These are phyloP conservation scores for Cryptosporidium bovis DNA, from an alignment of 169 alveolate genomes.

Conservation along the genomic window DNA sequence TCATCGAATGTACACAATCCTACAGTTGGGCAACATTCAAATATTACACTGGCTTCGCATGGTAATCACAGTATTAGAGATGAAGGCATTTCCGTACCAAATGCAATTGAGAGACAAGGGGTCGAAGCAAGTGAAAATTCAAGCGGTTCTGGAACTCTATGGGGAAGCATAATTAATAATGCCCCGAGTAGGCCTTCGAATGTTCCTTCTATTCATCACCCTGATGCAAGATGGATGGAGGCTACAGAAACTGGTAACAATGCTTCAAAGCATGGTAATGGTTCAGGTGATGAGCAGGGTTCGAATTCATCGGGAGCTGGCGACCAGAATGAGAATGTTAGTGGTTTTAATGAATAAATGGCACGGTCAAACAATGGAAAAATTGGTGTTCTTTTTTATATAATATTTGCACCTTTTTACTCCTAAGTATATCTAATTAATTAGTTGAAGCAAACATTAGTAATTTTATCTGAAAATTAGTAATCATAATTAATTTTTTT, in stretches of 20 bases:
- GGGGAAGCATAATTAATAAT: constrained; percentile 68
- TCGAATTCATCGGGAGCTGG: constrained; percentile 27
- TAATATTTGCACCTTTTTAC: no score
- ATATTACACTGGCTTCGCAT: constrained; percentile 16
- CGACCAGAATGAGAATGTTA: constrained; percentile 39
- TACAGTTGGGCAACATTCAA: constrained; percentile 26
- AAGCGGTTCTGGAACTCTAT: constrained; percentile 25
- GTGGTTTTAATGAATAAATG: constrained; percentile 30
- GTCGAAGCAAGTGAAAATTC: constrained; percentile 13
- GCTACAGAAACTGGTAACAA: constrained; percentile 44
- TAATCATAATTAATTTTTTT: no score
- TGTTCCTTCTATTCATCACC: constrained; percentile 73
- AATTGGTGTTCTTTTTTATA: no score
- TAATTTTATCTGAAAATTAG: no score
- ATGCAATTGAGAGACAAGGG: constrained; percentile 51
- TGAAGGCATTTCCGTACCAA: constrained; percentile 60
- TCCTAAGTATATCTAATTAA: no score
- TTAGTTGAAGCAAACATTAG: no score
- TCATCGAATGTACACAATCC: constrained; percentile 1
- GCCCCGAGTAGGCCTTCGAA: constrained; percentile 34
- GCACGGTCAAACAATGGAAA: no score
- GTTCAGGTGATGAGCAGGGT: constrained; percentile 16
- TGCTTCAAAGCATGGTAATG: constrained; percentile 47
- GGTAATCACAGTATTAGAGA: constrained; percentile 41
- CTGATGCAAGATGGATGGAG: constrained; percentile 75